Conservation (phyloP, 2,329 filamentous ascomycete species). For the Paracorniculantispora psalliotae region DNA sequence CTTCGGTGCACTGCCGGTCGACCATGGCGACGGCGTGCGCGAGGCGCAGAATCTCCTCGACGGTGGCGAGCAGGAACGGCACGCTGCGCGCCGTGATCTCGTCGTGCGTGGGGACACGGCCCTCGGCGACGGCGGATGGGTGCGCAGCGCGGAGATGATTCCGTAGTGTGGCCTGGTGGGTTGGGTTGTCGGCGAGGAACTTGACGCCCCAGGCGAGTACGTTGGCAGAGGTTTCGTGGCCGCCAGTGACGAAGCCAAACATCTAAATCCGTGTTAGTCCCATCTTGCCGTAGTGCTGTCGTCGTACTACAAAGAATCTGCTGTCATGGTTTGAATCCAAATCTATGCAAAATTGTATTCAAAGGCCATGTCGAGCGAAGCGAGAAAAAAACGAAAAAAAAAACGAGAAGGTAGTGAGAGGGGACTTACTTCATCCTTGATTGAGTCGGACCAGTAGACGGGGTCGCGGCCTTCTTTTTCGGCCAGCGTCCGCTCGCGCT, state of each 20-base stretch:
- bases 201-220: conserved; percentile 20
- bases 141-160: conserved; percentile 17
- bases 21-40: conserved; percentile 21
- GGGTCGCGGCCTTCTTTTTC: conserved; percentile 1
- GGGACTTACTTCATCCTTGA: neutral
- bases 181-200: conserved; percentile 17
- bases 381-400: neutral
- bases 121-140: conserved; percentile 14
- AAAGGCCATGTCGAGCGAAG: conserved; percentile 12
- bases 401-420: too few relatives aligned
- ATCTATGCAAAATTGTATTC: too few relatives aligned
- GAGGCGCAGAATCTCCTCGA: conserved; percentile 29
- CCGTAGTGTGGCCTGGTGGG: conserved; percentile 19
- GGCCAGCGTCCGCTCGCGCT: neutral
- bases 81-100: conserved; percentile 22
- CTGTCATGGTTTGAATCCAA: too few relatives aligned
- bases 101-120: conserved; percentile 20
- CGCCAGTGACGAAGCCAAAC: conserved; percentile 18
- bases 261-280: too few relatives aligned
- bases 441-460: conserved; percentile 4
- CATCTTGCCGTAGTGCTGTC: too few relatives aligned
- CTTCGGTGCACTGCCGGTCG: conserved; percentile 21
- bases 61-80: conserved; percentile 27
- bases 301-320: too few relatives aligned
- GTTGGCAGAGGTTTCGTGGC: conserved; percentile 21